Evolutionary conservation across 768 basidiomycete genomes (phyloP).

Genomic region (Terana coerulea): DNA sequence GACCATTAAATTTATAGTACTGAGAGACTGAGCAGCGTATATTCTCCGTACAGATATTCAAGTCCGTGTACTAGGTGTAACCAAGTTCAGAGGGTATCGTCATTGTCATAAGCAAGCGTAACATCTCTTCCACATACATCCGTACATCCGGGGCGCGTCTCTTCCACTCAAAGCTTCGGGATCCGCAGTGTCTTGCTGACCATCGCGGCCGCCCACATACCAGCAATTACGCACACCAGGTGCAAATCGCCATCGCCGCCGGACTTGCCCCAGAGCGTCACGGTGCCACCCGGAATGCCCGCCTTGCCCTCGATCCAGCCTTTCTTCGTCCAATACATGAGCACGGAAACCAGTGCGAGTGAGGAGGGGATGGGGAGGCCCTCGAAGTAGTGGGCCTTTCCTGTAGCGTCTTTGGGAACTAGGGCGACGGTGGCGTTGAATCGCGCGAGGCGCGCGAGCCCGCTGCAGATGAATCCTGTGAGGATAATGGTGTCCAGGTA

Average conservation of each 20-base stretch:
- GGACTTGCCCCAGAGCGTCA: slow-evolving; percentile 64
- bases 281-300: slow-evolving; percentile 73
- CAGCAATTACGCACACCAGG: slow-evolving; percentile 72
- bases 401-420: slow-evolving; percentile 79
- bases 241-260: slow-evolving; percentile 87
- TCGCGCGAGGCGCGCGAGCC: slow-evolving; percentile 92
- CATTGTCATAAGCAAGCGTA: not conserved
- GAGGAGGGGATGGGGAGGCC: slow-evolving; percentile 96
- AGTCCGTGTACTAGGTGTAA: slow-evolving; percentile 1
- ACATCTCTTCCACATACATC: not conserved
- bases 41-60: not conserved
- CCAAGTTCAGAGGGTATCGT: slow-evolving; percentile 7
- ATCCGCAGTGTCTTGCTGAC: slow-evolving; percentile 94
- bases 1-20: too few relatives aligned
- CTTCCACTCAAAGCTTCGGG: slow-evolving; percentile 58
- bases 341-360: slow-evolving; percentile 68
- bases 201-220: slow-evolving; percentile 91
- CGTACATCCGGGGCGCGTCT: not conserved
- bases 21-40: too few relatives aligned
- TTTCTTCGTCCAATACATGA: slow-evolving; percentile 79
- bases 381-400: slow-evolving; percentile 95
- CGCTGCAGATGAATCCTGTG: slow-evolving; percentile 91
- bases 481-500: slow-evolving; percentile 86
- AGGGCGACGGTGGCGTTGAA: slow-evolving; percentile 98
- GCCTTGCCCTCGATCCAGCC: slow-evolving; percentile 81